These are phyloP conservation scores for Pseudocercospora ulei DNA, from an alignment of 2,329 filamentous ascomycete species.

Conservation along the genomic window DNA sequence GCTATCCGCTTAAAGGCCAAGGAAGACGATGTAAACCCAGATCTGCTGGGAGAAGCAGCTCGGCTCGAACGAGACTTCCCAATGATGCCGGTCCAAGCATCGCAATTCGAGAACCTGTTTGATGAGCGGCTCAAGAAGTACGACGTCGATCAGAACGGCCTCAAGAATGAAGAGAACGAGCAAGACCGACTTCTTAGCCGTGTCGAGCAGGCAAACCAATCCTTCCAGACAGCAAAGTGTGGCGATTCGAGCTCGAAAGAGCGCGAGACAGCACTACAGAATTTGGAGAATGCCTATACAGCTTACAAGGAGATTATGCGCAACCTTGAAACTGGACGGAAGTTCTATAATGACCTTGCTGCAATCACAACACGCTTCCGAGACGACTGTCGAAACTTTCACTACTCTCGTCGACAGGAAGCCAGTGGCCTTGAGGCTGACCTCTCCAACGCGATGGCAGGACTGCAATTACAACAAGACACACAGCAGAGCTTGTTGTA, in stretches of 20 bases:
- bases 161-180: conserved; percentile 63
- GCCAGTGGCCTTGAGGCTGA: conserved; percentile 66
- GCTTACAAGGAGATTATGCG: conserved; percentile 94
- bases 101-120: conserved; percentile 87
- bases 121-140: conserved; percentile 73
- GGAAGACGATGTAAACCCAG: conserved; percentile 74
- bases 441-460: conserved; percentile 52
- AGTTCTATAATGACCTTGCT: conserved; percentile 93
- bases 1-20: conserved; percentile 67
- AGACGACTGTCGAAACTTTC: conserved; percentile 69
- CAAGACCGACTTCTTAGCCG: conserved; percentile 63
- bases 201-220: conserved; percentile 63
- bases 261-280: conserved; percentile 76
- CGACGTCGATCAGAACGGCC: conserved; percentile 62
- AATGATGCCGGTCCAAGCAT: conserved; percentile 71
- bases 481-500: conserved; percentile 37
- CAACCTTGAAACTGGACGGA: conserved; percentile 81
- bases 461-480: conserved; percentile 43
- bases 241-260: conserved; percentile 60
- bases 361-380: conserved; percentile 78
- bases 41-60: conserved; percentile 72
- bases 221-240: conserved; percentile 62
- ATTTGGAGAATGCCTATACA: conserved; percentile 79
- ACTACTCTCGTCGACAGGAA: conserved; percentile 69
- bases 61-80: conserved; percentile 78